phyloP scores from a whole-genome alignment of 345 rosid genomes.

The Carallia brachiata region DNA sequence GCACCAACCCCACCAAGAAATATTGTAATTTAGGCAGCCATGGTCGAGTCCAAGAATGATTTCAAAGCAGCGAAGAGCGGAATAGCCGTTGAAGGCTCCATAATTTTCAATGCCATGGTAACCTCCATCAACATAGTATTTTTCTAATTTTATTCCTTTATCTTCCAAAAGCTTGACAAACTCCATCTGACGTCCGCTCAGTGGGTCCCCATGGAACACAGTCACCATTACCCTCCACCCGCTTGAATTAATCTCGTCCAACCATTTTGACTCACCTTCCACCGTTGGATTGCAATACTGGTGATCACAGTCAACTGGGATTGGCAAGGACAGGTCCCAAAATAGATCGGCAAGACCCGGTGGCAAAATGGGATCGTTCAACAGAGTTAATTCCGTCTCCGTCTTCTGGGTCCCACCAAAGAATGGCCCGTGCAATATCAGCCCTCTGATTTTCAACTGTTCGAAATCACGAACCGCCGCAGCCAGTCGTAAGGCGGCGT shows the following conservation, averaged over 20 bases:
- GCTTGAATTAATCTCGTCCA: conserved; percentile 1
- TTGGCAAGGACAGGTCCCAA: conserved; percentile 44
- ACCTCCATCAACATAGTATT: conserved; percentile 32
- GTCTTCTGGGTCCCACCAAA: conserved; percentile 53
- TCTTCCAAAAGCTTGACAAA: conserved; percentile 35
- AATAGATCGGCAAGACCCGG: conserved; percentile 8
- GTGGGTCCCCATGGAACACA: conserved; percentile 46
- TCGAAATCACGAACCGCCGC: conserved; percentile 13
- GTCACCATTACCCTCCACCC: conserved; percentile 33
- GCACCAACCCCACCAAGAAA: no score
- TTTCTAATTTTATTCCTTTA: conserved; percentile 38
- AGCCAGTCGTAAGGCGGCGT: conserved; percentile 39
- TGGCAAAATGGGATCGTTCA: conserved; percentile 30
- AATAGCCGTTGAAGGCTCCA: conserved; percentile 23
- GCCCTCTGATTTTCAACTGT: conserved; percentile 55
- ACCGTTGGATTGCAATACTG: conserved; percentile 36
- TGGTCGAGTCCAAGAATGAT: conserved; percentile 11
- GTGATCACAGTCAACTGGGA: conserved; percentile 39
- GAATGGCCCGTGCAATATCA: conserved; percentile 57
- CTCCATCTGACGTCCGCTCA: conserved; percentile 48
- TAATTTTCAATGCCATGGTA: conserved; percentile 33
- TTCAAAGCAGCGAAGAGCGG: conserved; percentile 14
- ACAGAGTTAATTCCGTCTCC: conserved; percentile 42
- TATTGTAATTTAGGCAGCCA: no score
- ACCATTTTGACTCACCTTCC: conserved; percentile 23